These are phyloP conservation scores for Malus domestica DNA, from an alignment of 306 rosid species.

Conservation along the genomic window ASM211411v1 NC_041805.1:9679501-9680000, in stretches of 20 bases:
- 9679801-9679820: slow-evolving; percentile 51
- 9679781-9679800: slow-evolving; percentile 63
- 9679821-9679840: slow-evolving; percentile 65
- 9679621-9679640: slow-evolving; percentile 96
- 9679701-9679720: slow-evolving; percentile 77
- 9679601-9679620: slow-evolving; percentile 89
- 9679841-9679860: slow-evolving; percentile 72
- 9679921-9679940: slow-evolving; percentile 30
- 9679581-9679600: slow-evolving; percentile 61
- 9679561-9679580: slow-evolving; percentile 1
- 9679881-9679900: slow-evolving; percentile 43
- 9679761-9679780: slow-evolving; percentile 72
- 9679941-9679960: slow-evolving; percentile 13
- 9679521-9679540: slow-evolving; percentile 30
- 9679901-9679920: slow-evolving; percentile 79
- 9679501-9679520: slow-evolving; percentile 32
- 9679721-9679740: slow-evolving; percentile 67
- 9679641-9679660: slow-evolving; percentile 97
- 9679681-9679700: slow-evolving; percentile 60
- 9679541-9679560: slow-evolving; percentile 7
- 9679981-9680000: not conserved
- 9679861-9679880: slow-evolving; percentile 57
- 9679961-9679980: not conserved
- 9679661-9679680: slow-evolving; percentile 47
- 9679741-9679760: slow-evolving; percentile 67